These are phyloP conservation scores for Penicillium canariense DNA, from an alignment of 495 filamentous ascomycete genomes.

Conservation along the genomic window DNA sequence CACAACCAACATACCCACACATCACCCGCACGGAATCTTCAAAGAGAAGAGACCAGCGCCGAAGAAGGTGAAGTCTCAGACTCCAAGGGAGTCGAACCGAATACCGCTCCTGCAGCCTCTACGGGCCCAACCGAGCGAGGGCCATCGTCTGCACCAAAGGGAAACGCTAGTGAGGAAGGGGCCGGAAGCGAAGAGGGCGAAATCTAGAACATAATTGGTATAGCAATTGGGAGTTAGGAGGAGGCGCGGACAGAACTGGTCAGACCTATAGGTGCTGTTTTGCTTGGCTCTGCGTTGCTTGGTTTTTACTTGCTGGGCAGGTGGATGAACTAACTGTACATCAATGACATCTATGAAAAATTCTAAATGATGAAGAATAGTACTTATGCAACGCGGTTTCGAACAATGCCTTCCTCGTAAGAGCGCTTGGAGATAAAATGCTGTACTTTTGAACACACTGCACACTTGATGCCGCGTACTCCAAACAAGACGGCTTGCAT, in stretches of 20 bases:
- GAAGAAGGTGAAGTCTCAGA: conserved; percentile 27
- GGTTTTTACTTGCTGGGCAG: not conserved
- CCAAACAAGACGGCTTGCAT: not conserved
- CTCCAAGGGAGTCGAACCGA: not conserved
- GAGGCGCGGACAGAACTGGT: not conserved
- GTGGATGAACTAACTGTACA: conserved; percentile 8
- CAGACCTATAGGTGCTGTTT: not conserved
- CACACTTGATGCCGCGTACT: not conserved
- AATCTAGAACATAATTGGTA: conserved; percentile 21
- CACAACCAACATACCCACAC: not conserved
- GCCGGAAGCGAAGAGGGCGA: conserved; percentile 47
- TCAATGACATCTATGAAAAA: conserved; percentile 15
- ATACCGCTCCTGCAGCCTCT: not conserved
- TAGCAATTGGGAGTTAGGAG: not conserved
- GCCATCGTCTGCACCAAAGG: not conserved
- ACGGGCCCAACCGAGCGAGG: not conserved
- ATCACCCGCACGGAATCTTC: not conserved
- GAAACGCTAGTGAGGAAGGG: conserved; percentile 28
- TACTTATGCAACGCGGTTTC: not conserved
- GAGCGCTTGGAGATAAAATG: not conserved
- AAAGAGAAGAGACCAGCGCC: conserved; percentile 13
- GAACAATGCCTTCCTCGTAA: not conserved
- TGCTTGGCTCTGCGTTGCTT: not conserved
- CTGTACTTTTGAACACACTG: not conserved
- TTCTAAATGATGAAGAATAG: conserved; percentile 9